Percentiles rank a stretch among this genome's conserved stretches.
Conservation (phyloP, 75 land plant genomes). For the Adiantum capillusveneris region DNA sequence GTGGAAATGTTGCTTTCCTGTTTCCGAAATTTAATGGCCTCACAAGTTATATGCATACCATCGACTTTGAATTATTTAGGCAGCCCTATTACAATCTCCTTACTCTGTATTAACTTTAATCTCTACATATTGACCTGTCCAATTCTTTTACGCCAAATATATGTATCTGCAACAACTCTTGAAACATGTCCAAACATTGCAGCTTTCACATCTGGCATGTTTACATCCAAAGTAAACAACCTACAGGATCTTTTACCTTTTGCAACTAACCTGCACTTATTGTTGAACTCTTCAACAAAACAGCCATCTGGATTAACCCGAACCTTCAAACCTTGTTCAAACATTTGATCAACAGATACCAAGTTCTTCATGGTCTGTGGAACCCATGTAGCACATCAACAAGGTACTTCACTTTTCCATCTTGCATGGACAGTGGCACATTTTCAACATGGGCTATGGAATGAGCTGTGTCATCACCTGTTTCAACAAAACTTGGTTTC, state of each 20-base stretch:
- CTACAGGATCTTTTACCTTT: background rate
- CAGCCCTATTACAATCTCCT: background rate
- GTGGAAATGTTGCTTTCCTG: too few species aligned
- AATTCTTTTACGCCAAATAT: background rate
- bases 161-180: background rate
- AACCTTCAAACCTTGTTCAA: background rate
- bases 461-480: too few species aligned
- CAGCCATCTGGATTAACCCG: background rate
- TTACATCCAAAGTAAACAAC: background rate
- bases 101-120: background rate
- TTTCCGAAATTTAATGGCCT: too few species aligned
- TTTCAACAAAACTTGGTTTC: too few species aligned
- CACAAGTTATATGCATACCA: too few species aligned
- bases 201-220: background rate
- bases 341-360: too few species aligned
- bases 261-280: background rate
- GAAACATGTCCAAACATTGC: background rate
- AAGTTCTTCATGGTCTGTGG: too few species aligned
- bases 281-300: background rate
- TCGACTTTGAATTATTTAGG: background rate
- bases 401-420: too few species aligned
- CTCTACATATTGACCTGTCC: background rate
- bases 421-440: too few species aligned
- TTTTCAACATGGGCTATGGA: too few species aligned
- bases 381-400: too few species aligned